Evolutionary conservation across 768 basidiomycete species (phyloP), one percentile per base, ranked within the genome.

Genomic region (Tylopilus sp.): DNA sequence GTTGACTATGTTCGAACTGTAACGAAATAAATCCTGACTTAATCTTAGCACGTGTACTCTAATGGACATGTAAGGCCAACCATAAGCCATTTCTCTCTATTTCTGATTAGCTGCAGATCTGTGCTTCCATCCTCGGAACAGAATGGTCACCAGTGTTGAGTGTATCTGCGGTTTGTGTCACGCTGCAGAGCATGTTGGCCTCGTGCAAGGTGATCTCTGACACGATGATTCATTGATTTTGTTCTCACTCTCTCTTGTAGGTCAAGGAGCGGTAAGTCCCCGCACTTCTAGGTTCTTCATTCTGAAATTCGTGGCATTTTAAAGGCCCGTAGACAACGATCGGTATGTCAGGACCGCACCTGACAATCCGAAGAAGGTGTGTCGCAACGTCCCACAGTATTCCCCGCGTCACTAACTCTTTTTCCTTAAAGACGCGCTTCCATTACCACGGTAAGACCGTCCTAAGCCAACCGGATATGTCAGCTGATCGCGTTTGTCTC

Each of bases 131-230:
- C 52, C 81, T 95, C 9, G 92, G 90, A 25, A 87, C 80, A 60
- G 92, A 92, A 58, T 93, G 91, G 91, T 90, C 88, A 11, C 92
- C 90, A 0, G 89, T 92, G n/a, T 71, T 92, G 57, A 90, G 86
- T 55, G 89, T 90, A 21, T 76, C 85, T 25, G 80, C 89, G 3
- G 83, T 93, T 38, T 92, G 89, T 62, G 81, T 92, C 17, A 93
- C 92, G 4, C 71, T 95, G 43, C 92, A 94, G 73, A 90, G 88
- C 63, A 95, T 95, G 92, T 78, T 95, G 52, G 92, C 90, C 22
- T 91, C 88, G 8, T 92, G 89, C 82, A 94, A 90, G 84, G 91
- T 88, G 56, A 42, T 58, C 53, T 42, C n/a, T 33, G 41, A 16
- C 16, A 14, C 26, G 26, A 31, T 26, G 26, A 49, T 38, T n/a